Evolutionary conservation across 306 rosid species (phyloP).

Genomic region (Inga laurina): DNA sequence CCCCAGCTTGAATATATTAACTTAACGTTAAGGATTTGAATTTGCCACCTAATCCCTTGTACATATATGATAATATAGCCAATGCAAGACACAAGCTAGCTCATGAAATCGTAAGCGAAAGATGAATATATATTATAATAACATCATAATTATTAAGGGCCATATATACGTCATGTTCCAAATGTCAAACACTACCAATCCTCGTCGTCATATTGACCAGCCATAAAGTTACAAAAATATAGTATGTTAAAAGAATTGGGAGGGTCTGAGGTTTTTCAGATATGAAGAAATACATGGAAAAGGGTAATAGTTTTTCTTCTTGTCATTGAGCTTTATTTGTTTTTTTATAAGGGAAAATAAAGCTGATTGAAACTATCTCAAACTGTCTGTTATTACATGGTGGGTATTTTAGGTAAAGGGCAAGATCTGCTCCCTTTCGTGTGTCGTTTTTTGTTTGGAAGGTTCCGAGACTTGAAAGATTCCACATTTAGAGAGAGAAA

Average conservation of each 20-base stretch:
- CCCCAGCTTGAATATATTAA: neutral
- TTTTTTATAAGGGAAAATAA: conserved; percentile 35
- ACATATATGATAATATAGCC: conserved; percentile 10
- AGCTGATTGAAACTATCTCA: conserved; percentile 44
- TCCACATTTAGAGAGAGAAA: conserved; percentile 16
- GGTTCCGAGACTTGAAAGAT: conserved; percentile 65
- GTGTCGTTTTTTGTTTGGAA: conserved; percentile 73
- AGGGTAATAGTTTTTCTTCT: conserved; percentile 48
- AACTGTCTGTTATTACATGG: conserved; percentile 68
- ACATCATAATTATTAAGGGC: neutral
- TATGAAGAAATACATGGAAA: conserved; percentile 59
- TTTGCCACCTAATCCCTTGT: conserved; percentile 33
- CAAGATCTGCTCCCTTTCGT: conserved; percentile 42
- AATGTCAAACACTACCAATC: conserved; percentile 35
- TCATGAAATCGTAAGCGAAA: conserved; percentile 7
- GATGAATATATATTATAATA: neutral
- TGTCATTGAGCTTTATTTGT: conserved; percentile 47
- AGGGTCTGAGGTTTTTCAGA: conserved; percentile 36
- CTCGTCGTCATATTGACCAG: conserved; percentile 31
- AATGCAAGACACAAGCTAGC: conserved; percentile 33
- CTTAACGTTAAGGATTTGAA: conserved; percentile 39
- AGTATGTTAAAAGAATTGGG: conserved; percentile 4
- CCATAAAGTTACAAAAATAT: conserved; percentile 31
- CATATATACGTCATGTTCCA: conserved; percentile 43
- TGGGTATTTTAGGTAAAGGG: conserved; percentile 53